Base-by-base conservation (phyloP, 1,284 basidiomycete genomes). In the Trametes hirsuta region DNA sequence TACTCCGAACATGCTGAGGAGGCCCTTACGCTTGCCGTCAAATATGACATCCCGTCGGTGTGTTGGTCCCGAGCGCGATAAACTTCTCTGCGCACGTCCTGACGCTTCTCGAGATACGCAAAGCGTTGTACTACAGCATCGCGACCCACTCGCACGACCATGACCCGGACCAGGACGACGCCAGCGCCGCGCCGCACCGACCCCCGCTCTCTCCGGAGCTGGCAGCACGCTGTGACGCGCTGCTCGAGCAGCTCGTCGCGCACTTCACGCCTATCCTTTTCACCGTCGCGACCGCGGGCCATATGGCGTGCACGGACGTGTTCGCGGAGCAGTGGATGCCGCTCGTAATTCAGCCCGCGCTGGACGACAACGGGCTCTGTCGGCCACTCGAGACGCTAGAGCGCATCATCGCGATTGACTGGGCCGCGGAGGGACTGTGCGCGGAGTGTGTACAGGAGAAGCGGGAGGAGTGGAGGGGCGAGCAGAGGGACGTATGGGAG, bases 231-330 rank as follows among this genome's bases (percentile, higher is more conserved):
- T 75, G 71, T 61, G 69, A 74, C 48, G 61, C 62, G 22, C 67
- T 76, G 25, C 71, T 75, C 54, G 64, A 66, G 35, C 52, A 68
- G 24, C 62, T 90, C 59, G 83, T 91, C 58, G 79, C 78, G 1
- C 79, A 88, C 69, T 90, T 90, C 69, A 87, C 88, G 0, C 87
- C 90, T 1, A 77, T 85, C 45, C 75, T 91, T 2, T 91, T 91
- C 71, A 90, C 90, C 3, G 82, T 87, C 42, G 81, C 86, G 15
- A 80, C 83, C 6, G 85, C 86, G 14, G 74, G 79, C 2, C 89
- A 91, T 69, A 89, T 90, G 87, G 75, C 74, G 2, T 91, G 90
- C 71, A 90, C 88, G 9, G 84, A 89, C 68, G 73, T 84, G 0
- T 79, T 91, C 56, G 89, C 87, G 0, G 85, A 86, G 57, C 78